phyloP scores from a whole-genome alignment of 768 basidiomycete species.

The Calocybe indica region DNA sequence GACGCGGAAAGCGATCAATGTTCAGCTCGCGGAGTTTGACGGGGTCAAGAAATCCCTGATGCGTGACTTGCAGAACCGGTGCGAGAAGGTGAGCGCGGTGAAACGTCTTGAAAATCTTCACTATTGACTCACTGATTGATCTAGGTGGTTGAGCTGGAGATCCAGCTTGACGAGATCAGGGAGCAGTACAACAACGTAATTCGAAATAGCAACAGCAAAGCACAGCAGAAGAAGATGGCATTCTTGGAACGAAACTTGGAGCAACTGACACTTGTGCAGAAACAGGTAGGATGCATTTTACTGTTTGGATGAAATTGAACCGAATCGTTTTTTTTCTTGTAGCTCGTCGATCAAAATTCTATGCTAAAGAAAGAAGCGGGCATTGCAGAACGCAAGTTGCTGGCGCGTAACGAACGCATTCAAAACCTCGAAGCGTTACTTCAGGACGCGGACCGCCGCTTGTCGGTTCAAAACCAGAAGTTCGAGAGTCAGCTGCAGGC shows the following conservation, averaged over 20 bases:
- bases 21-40: constrained; percentile 98
- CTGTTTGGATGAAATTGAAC: constrained; percentile 2
- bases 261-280: constrained; percentile 92
- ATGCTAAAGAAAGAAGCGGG: constrained; percentile 96
- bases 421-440: constrained; percentile 91
- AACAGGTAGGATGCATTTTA: constrained; percentile 58
- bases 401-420: constrained; percentile 96
- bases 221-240: constrained; percentile 99
- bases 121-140: constrained; percentile 3
- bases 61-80: constrained; percentile 98
- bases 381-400: constrained; percentile 91
- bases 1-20: constrained; percentile 92
- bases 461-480: constrained; percentile 92
- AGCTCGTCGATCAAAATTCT: constrained; percentile 99
- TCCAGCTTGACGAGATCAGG: constrained; percentile 96
- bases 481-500: constrained; percentile 91
- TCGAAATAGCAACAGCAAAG: constrained; percentile 96
- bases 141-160: constrained; percentile 97
- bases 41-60: constrained; percentile 98
- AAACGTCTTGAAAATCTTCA: constrained; percentile 7
- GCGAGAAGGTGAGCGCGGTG: constrained; percentile 76
- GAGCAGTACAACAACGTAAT: constrained; percentile 99
- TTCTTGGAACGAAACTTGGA: constrained; percentile 97
- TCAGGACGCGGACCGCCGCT: constrained; percentile 88
- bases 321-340: constrained; percentile 9